phyloP scores from a whole-genome alignment of 1,139 yeast species.

The Hyphopichia burtonii region DNA sequence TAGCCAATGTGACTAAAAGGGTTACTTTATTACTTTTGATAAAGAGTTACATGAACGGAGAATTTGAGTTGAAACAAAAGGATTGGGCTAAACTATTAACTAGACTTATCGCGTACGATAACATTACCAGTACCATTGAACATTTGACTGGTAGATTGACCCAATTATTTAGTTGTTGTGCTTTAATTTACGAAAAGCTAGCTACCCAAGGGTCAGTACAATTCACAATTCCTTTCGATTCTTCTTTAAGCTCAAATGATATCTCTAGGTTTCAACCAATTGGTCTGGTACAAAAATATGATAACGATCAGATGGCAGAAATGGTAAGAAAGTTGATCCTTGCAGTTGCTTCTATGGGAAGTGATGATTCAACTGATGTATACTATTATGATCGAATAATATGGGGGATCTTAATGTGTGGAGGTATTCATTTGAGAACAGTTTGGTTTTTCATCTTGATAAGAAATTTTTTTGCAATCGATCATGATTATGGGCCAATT shows the following conservation, averaged over 20 bases:
- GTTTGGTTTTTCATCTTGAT: constrained; percentile 41
- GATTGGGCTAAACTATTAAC: constrained; percentile 10
- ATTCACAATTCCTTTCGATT: not conserved
- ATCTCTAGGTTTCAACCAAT: not conserved
- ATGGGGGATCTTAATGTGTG: constrained; percentile 40
- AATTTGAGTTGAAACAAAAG: constrained; percentile 10
- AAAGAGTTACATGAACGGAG: constrained; percentile 16
- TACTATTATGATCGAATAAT: constrained; percentile 33
- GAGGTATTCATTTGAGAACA: constrained; percentile 41
- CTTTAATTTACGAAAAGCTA: constrained; percentile 18
- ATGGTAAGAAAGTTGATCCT: constrained; percentile 33
- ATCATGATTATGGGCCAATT: constrained; percentile 23
- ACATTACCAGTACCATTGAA: constrained; percentile 13
- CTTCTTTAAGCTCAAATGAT: not conserved
- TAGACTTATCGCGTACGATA: constrained; percentile 8
- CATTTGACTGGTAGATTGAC: constrained; percentile 15
- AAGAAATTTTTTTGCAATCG: constrained; percentile 23
- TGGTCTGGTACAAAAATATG: constrained; percentile 7
- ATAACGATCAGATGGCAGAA: constrained; percentile 17
- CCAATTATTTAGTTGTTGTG: constrained; percentile 17
- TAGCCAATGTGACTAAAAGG: constrained; percentile 13
- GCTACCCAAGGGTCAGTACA: constrained; percentile 6
- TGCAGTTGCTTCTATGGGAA: constrained; percentile 22
- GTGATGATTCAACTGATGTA: constrained; percentile 37
- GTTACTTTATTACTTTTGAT: constrained; percentile 12